Conservation (phyloP, 257 asterid genomes). For the Fraxinus quadrangulata region DNA sequence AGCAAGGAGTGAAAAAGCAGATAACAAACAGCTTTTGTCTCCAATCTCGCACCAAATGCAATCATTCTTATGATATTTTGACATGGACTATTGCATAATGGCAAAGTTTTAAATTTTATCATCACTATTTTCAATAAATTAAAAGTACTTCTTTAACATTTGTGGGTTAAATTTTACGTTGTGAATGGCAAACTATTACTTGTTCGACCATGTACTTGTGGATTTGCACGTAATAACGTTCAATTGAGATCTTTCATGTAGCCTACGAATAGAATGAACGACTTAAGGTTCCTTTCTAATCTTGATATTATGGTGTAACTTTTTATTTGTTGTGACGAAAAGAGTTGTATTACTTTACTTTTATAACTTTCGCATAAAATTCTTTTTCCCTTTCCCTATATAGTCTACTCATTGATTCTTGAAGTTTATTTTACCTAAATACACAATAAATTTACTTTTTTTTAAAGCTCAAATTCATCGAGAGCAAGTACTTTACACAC, state of each 20-base stretch:
- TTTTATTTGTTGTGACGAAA: not conserved
- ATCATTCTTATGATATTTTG: not conserved
- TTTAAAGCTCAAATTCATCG: too few relatives aligned
- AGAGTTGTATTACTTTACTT: too few relatives aligned
- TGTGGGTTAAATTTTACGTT: too few relatives aligned
- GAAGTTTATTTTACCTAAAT: not conserved
- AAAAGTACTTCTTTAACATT: too few relatives aligned
- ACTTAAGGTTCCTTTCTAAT: too few relatives aligned
- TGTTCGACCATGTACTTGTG: too few relatives aligned
- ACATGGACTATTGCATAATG: not conserved
- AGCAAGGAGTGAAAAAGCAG: constrained; percentile 5
- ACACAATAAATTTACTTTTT: not conserved
- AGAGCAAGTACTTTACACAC: not conserved
- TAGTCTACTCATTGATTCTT: not conserved
- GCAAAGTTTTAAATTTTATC: not conserved
- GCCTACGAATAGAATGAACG: not conserved
- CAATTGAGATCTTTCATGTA: not conserved
- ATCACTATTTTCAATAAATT: not conserved
- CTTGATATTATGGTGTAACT: not conserved
- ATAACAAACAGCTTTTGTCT: not conserved
- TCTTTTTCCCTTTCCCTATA: not conserved
- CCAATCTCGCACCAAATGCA: not conserved
- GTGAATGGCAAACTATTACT: too few relatives aligned
- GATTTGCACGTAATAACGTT: not conserved
- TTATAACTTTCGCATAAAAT: not conserved